Conservation (phyloP, 2,329 filamentous ascomycete species). For the Rachicladosporium sp. region DNA sequence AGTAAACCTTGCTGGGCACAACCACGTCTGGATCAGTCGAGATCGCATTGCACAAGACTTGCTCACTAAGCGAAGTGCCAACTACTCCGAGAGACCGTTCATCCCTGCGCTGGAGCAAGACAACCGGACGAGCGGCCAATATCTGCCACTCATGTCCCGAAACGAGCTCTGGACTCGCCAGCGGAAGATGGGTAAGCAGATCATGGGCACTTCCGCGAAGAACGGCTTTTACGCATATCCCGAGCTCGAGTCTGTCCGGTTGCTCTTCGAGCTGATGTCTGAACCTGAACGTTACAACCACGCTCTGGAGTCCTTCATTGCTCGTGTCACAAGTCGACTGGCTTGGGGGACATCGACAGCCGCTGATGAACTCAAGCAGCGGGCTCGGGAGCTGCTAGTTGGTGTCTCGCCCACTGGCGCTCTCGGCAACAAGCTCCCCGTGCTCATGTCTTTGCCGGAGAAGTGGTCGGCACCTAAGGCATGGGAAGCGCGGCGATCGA, state of each 20-base stretch:
- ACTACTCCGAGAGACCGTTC: conserved; percentile 35
- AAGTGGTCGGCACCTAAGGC: conserved; percentile 31
- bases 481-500: conserved; percentile 31
- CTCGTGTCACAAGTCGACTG: conserved; percentile 35
- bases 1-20: conserved; percentile 30
- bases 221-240: conserved; percentile 31
- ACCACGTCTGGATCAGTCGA: conserved; percentile 35
- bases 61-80: conserved; percentile 31
- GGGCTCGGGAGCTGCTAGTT: conserved; percentile 34
- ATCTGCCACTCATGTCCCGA: conserved; percentile 32
- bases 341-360: conserved; percentile 34
- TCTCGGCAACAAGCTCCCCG: conserved; percentile 33
- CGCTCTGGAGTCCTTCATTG: conserved; percentile 32
- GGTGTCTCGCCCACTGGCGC: conserved; percentile 35
- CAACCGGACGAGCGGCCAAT: conserved; percentile 33
- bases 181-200: conserved; percentile 32
- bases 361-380: conserved; percentile 35
- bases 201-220: conserved; percentile 33
- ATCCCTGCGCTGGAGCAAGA: conserved; percentile 33
- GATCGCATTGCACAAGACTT: conserved; percentile 32
- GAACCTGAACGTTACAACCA: conserved; percentile 32
- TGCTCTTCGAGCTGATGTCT: conserved; percentile 32
- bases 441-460: conserved; percentile 33
- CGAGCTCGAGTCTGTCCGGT: conserved; percentile 32
- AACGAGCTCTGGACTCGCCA: conserved; percentile 30